Percentiles rank a stretch among this genome's conserved stretches.
phyloP scores from a whole-genome alignment of 1,284 basidiomycete genomes.

The Xerocomus minutiporus region DNA sequence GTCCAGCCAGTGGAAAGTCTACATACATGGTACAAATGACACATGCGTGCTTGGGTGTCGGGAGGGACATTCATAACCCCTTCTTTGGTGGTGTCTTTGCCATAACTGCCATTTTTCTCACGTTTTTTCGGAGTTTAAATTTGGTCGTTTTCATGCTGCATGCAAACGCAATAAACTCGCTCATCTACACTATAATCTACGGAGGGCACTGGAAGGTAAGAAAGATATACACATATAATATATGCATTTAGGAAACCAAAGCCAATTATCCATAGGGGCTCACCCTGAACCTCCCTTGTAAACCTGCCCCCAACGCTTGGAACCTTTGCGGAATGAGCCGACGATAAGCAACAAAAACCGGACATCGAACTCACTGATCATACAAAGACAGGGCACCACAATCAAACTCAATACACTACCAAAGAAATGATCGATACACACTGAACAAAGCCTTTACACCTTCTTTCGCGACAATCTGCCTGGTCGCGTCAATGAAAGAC shows the following conservation, averaged over 20 bases:
- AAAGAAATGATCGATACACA: slow-evolving; percentile 15
- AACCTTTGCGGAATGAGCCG: slow-evolving; percentile 29
- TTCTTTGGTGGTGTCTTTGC: slow-evolving; percentile 1
- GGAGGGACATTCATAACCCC: slow-evolving; percentile 3
- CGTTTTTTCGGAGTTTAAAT: background rate
- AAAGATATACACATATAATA: background rate
- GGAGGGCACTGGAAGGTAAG: background rate
- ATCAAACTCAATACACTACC: background rate
- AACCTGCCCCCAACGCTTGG: slow-evolving; percentile 38
- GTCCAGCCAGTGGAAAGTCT: slow-evolving; percentile 14
- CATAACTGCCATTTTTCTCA: background rate
- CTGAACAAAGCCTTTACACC: slow-evolving; percentile 59
- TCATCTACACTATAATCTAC: background rate
- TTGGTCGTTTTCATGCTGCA: background rate
- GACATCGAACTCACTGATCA: slow-evolving; percentile 49
- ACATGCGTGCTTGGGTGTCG: slow-evolving; percentile 18
- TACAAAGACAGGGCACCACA: slow-evolving; percentile 62
- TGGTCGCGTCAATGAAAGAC: slow-evolving; percentile 59
- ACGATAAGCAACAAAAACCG: background rate
- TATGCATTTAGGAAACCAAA: background rate
- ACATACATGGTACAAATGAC: slow-evolving; percentile 14
- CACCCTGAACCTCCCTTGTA: slow-evolving; percentile 33
- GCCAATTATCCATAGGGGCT: background rate
- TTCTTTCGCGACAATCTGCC: slow-evolving; percentile 57
- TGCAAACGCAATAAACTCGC: no score